Conservation (phyloP, 164 flowering plant species). For the Magnolia officinalis region DNA sequence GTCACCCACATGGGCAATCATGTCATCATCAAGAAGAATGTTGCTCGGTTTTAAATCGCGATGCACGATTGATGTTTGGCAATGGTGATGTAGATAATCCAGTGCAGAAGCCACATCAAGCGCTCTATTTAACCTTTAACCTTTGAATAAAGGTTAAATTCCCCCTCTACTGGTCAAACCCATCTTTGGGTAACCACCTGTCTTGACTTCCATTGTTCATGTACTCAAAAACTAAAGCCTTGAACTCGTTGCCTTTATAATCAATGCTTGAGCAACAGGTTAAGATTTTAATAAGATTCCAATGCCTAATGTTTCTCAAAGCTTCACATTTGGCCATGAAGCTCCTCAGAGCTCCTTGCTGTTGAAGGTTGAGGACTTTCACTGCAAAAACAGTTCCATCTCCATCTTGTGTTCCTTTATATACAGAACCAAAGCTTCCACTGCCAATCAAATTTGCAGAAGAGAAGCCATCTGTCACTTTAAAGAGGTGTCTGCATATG, state of each 20-base stretch:
- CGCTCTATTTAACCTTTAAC: slow-evolving; percentile 21
- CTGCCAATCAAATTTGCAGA: slow-evolving; percentile 26
- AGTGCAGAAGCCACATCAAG: slow-evolving; percentile 31
- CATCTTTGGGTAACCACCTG: slow-evolving; percentile 23
- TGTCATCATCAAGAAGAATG: slow-evolving; percentile 28
- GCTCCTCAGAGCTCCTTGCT: slow-evolving; percentile 22
- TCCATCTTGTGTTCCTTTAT: slow-evolving; percentile 18
- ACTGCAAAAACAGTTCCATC: slow-evolving; percentile 22
- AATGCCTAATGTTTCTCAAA: slow-evolving; percentile 24
- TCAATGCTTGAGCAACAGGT: slow-evolving; percentile 28
- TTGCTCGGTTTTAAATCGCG: slow-evolving; percentile 35
- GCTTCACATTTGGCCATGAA: slow-evolving; percentile 31
- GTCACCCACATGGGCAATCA: slow-evolving; percentile 11
- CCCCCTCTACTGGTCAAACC: background rate
- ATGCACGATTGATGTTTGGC: slow-evolving; percentile 21
- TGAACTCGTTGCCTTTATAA: slow-evolving; percentile 27
- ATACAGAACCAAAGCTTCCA: slow-evolving; percentile 37
- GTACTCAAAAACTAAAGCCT: slow-evolving; percentile 28
- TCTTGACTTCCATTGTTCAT: slow-evolving; percentile 39
- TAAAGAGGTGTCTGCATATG: slow-evolving; percentile 11
- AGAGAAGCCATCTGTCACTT: slow-evolving; percentile 27
- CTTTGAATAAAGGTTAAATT: slow-evolving; percentile 22
- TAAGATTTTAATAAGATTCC: slow-evolving; percentile 31
- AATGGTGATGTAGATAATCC: slow-evolving; percentile 29
- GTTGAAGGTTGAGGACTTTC: slow-evolving; percentile 31